Evolutionary conservation across 2,329 filamentous ascomycete genomes (phyloP), one percentile per base, ranked within the genome.

Genomic region (Stagonosporopsis cucurbitacearum): DNA sequence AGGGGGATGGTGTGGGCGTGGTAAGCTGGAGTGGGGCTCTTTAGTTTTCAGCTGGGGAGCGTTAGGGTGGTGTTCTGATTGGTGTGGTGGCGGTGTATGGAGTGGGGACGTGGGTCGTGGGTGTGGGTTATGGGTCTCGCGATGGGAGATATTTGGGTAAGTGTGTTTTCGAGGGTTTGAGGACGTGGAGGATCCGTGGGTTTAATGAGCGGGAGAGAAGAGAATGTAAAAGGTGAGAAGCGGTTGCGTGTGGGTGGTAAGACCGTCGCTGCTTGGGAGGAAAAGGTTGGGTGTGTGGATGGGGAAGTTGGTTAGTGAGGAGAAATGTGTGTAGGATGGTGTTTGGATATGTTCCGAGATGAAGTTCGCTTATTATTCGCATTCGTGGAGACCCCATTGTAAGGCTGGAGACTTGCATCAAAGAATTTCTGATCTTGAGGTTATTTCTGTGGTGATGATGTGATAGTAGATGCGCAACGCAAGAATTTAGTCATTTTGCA

Each of bases 301-400:
- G 13, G 49, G 44, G 12, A 53, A 49, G 32, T 40, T 50, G 7
- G 15, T 9, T 1, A 49, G 20, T 25, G 12, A 8, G 6, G 54
- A 53, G 39, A 53, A 57, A 30, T 56, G 19, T 2, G 36, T 13
- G 26, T 58, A 58, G 13, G 48, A 40, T 4, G 45, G 44, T n/a
- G 40, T 6, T 12, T 44, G 19, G 8, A 59, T 17, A 6, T 6
- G 57, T 54, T 35, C 57, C 57, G 45, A 60, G 58, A 8, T 57
- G 58, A 17, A 60, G 46, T 26, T 60, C 58, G 15, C 46, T 51
- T 6, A 57, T 47, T 5, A 60, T 58, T 20, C 58, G 58, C 17
- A 60, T 43, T 2, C 33, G 46, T 25, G 41, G 33, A 23, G 30
- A 35, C n/a, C 25, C n/a, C 51, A 45, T 54, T 19, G 17, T 22